Conservation (phyloP, 306 rosid genomes). For the Potentilla sterilis region DNA sequence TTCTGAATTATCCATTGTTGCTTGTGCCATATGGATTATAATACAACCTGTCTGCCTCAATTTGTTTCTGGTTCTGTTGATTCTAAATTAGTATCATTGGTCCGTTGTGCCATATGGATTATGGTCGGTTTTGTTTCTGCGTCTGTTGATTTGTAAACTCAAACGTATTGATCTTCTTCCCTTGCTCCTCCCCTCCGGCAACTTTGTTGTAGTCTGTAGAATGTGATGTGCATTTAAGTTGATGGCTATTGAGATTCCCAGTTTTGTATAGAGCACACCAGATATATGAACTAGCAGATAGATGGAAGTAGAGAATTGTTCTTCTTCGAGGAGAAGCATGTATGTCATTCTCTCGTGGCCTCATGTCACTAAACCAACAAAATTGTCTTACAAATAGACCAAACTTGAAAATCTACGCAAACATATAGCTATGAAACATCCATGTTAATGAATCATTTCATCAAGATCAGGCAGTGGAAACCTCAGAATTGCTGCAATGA, state of each 20-base stretch:
- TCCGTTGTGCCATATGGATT: neutral
- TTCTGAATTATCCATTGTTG: neutral
- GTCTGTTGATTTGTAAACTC: neutral
- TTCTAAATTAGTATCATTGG: neutral
- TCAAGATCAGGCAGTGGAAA: conserved; percentile 4
- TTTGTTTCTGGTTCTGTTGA: neutral
- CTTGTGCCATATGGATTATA: neutral
- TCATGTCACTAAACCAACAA: too few relatives aligned
- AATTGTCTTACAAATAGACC: too few relatives aligned
- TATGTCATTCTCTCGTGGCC: too few relatives aligned
- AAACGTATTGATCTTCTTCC: neutral
- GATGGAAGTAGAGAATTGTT: too few relatives aligned
- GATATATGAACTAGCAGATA: too few relatives aligned
- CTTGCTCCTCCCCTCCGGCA: neutral
- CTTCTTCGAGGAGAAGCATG: neutral
- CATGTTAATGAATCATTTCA: neutral
- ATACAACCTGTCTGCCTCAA: neutral
- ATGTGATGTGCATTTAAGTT: too few relatives aligned
- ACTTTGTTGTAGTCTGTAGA: too few relatives aligned
- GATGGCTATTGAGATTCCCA: too few relatives aligned
- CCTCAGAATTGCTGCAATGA: conserved; percentile 1
- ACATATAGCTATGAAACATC: too few relatives aligned
- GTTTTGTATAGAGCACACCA: too few relatives aligned
- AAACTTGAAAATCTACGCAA: too few relatives aligned
- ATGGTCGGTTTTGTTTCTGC: neutral